Conservation (phyloP, 2,329 filamentous ascomycete genomes). For the Rosellinia necatrix region DNA sequence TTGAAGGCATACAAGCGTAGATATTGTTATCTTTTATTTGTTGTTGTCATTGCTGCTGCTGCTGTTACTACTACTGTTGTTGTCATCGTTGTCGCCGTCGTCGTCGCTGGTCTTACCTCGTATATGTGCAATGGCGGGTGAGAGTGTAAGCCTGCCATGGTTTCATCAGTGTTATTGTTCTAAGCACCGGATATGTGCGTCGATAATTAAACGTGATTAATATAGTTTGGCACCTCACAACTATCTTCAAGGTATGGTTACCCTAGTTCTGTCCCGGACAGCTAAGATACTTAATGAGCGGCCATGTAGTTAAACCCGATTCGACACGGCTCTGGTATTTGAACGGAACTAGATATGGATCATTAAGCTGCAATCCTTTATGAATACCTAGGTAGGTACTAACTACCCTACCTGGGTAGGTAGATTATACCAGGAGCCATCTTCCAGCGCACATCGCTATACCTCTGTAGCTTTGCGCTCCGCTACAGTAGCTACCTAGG, state of each 20-base stretch:
- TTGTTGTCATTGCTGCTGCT: no score
- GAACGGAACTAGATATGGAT: constrained; percentile 3
- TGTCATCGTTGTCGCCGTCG: no score
- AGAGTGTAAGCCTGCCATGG: constrained; percentile 18
- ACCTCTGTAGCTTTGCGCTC: no score
- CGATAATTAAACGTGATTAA: constrained; percentile 4
- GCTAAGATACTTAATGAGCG: constrained; percentile 1
- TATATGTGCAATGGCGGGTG: constrained; percentile 9
- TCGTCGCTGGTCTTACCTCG: background rate
- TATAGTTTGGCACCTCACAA: background rate
- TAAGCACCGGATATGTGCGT: constrained; percentile 3
- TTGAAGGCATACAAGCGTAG: no score
- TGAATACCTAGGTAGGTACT: no score
- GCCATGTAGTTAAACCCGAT: constrained; percentile 7
- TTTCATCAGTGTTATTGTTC: constrained; percentile 20
- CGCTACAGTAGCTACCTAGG: no score
- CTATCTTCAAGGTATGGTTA: constrained; percentile 7
- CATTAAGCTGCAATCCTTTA: no score
- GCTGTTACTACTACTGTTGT: no score
- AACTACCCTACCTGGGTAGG: no score
- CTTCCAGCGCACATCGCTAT: no score
- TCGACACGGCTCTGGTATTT: constrained; percentile 9
- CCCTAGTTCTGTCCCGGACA: constrained; percentile 11
- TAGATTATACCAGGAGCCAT: no score
- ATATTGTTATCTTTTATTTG: no score